A percentile compares a stretch with the other conserved stretches of the same genome.
phyloP scores from a whole-genome alignment of 1,284 basidiomycete species.

The Caloboletus firmus region DNA sequence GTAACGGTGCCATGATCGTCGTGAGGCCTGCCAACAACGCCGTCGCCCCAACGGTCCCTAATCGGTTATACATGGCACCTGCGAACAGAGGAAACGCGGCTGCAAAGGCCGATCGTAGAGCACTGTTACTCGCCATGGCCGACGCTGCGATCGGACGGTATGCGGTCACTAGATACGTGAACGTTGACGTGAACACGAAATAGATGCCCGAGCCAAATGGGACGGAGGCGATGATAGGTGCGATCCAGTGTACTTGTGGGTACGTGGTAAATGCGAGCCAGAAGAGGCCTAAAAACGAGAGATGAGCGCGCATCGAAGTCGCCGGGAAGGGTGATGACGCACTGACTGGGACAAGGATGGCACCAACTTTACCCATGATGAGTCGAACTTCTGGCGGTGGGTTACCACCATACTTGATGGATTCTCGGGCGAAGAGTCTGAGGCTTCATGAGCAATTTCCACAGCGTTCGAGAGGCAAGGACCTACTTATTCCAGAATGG shows the following conservation, averaged over 20 bases:
- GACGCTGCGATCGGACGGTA: slow-evolving; percentile 78
- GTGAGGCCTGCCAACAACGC: slow-evolving; percentile 74
- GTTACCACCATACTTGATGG: slow-evolving; percentile 42
- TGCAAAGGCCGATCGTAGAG: slow-evolving; percentile 65
- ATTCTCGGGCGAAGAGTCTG: slow-evolving; percentile 35
- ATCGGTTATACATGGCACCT: slow-evolving; percentile 51
- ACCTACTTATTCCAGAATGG: slow-evolving; percentile 55
- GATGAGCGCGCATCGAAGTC: neutral
- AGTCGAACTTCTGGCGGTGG: slow-evolving; percentile 72
- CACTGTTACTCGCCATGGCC: slow-evolving; percentile 74
- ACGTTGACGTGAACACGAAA: slow-evolving; percentile 66
- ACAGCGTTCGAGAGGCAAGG: neutral
- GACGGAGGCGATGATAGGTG: slow-evolving; percentile 61
- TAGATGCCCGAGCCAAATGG: slow-evolving; percentile 62
- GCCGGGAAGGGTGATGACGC: slow-evolving; percentile 4
- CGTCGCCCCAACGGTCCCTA: slow-evolving; percentile 75
- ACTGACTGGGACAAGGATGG: slow-evolving; percentile 64
- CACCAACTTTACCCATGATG: slow-evolving; percentile 68
- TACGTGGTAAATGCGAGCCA: slow-evolving; percentile 77
- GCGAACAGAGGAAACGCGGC: slow-evolving; percentile 75
- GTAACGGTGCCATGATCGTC: slow-evolving; percentile 68
- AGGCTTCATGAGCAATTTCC: neutral
- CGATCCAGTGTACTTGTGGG: slow-evolving; percentile 68
- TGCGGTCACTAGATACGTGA: slow-evolving; percentile 70
- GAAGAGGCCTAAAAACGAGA: slow-evolving; percentile 49